Evolutionary conservation across 2,329 filamentous ascomycete species (phyloP).

Genomic region (Pochonia chlamydosporia): DNA sequence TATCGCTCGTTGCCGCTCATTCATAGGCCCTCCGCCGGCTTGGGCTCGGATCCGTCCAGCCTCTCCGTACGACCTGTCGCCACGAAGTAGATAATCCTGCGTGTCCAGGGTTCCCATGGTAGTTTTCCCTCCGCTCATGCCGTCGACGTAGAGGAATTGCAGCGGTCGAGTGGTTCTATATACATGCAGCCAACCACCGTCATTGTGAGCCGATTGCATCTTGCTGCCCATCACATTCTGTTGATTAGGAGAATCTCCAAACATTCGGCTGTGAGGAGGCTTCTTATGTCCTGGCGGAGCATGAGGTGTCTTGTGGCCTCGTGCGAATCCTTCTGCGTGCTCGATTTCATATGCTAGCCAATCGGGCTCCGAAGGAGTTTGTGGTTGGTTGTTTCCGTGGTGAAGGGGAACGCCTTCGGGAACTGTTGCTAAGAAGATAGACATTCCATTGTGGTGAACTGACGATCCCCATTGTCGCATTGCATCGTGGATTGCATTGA

Average conservation of each 20-base stretch:
- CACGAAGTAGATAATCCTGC: slow-evolving; percentile 44
- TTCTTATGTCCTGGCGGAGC: not conserved
- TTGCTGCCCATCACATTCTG: not conserved
- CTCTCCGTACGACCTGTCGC: not conserved
- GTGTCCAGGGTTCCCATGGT: slow-evolving; percentile 48
- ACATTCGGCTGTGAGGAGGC: not conserved
- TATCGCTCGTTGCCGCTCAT: slow-evolving; percentile 28
- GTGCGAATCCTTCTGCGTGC: slow-evolving; percentile 52
- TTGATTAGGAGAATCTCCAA: not conserved
- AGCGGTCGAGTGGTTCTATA: slow-evolving; percentile 43
- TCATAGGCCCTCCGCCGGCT: not conserved
- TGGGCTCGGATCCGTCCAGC: not conserved
- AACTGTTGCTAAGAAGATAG: slow-evolving; percentile 50
- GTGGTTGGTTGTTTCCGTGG: slow-evolving; percentile 40
- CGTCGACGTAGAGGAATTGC: slow-evolving; percentile 52
- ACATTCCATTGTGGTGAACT: slow-evolving; percentile 58
- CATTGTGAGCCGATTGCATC: not conserved
- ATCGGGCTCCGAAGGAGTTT: slow-evolving; percentile 43
- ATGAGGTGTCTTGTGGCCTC: not conserved
- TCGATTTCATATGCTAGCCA: slow-evolving; percentile 61
- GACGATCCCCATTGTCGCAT: slow-evolving; percentile 59
- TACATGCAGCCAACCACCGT: slow-evolving; percentile 45
- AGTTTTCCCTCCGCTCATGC: slow-evolving; percentile 50
- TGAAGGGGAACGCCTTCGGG: slow-evolving; percentile 51
- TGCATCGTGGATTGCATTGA: slow-evolving; percentile 56